A percentile compares a stretch with the other conserved stretches of the same genome.
These are phyloP conservation scores for Jacaranda copaia DNA, from an alignment of 257 asterid genomes.

Conservation along the genomic window DNA sequence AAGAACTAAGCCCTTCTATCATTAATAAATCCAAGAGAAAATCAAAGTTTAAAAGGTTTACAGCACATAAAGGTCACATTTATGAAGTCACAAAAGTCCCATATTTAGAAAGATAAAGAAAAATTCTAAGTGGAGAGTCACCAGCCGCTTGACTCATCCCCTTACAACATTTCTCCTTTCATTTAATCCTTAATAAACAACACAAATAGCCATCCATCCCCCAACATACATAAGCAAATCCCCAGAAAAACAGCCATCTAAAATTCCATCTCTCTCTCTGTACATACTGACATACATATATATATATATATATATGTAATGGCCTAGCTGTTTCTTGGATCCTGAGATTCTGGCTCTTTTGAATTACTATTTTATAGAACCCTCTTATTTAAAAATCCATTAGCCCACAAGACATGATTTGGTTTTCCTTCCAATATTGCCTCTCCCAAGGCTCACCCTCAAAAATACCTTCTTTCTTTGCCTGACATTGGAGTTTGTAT, in stretches of 20 bases:
- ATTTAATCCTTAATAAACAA: background rate
- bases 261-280: background rate
- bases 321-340: constrained; percentile 43
- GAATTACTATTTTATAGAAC: background rate
- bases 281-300: background rate
- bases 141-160: background rate
- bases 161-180: background rate
- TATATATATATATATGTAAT: background rate
- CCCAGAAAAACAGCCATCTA: constrained; percentile 12
- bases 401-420: constrained; percentile 37
- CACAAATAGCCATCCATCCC: constrained; percentile 27
- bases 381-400: constrained; percentile 10
- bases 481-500: constrained; percentile 31
- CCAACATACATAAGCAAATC: constrained; percentile 22
- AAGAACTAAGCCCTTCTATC: background rate
- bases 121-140: constrained; percentile 11
- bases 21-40: background rate
- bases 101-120: background rate
- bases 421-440: constrained; percentile 31
- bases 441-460: constrained; percentile 15
- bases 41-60: background rate
- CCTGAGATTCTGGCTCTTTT: constrained; percentile 33
- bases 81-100: constrained; percentile 8
- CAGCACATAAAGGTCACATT: constrained; percentile 20
- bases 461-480: constrained; percentile 15